Evolutionary conservation across 176 grass and related monocot species (phyloP), one percentile per base, ranked within the genome.

Genomic region (Triticum monococcum): DNA sequence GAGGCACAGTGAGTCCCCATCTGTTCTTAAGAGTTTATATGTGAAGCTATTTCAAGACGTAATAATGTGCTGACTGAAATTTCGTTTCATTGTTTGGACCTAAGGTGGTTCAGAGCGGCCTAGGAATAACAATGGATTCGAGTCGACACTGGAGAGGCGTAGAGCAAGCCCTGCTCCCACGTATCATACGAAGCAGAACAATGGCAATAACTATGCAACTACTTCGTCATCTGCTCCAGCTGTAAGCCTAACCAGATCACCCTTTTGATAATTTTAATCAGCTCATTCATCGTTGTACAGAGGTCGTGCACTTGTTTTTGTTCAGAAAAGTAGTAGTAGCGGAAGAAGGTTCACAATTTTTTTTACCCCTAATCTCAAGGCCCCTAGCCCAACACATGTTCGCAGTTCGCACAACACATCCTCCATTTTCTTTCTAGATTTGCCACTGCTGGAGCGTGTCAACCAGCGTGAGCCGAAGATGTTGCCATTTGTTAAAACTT

Each of bases 1-100:
- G 40, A 78, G 72, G 13, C 89, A 91, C 28, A 96, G 91, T 96
- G 84, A 89, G 89, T 77, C 66, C 38, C 52, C 7, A 74, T 57
- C 32, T 50, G 40, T 30, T 28, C n/a, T 62, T 70, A 57, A 57
- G 64, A 59, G 35, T n/a, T 59, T 81, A 30, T 81, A 65, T 14
- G 9, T 8, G 75, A 22, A 31, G 18, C 28, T 23, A 28, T 69
- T 85, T 12, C 2, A 2, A 69, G 61, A 52, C 17, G 16, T 35
- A 41, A 68, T 82, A 20, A n/a, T 77, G 20, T 90, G 22, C 35
- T 46, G 14, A 86, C 68, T 57, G 28, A 64, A 57, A 31, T 54
- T 72, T 24, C 83, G 20, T 86, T 77, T 82, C 23, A 54, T 24
- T 90, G 20, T 86, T 76, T 89, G 50, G 79, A 83, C 10, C n/a